phyloP scores from a whole-genome alignment of 192 early-diverging fungal species.

The Coemansia umbellata region DNA sequence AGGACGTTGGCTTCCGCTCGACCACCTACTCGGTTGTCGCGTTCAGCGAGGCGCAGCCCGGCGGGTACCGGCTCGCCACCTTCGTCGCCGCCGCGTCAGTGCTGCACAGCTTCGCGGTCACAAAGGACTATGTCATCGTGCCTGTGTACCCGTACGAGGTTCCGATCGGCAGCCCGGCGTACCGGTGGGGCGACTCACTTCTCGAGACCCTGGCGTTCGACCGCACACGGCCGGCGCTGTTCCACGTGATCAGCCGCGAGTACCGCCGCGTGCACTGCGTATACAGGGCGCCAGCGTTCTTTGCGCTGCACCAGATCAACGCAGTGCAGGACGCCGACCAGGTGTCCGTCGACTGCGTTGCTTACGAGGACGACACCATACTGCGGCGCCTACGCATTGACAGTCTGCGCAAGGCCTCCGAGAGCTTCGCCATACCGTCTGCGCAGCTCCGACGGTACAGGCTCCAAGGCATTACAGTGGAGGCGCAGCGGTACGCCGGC shows the following conservation, averaged over 20 bases:
- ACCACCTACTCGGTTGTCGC: constrained; percentile 68
- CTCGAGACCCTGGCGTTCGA: constrained; percentile 68
- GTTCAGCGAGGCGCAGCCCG: constrained; percentile 57
- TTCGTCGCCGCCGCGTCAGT: constrained; percentile 64
- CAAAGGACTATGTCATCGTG: constrained; percentile 68
- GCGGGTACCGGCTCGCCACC: constrained; percentile 59
- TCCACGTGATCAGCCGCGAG: constrained; percentile 72
- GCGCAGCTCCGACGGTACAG: constrained; percentile 62
- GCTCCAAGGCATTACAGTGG: constrained; percentile 57
- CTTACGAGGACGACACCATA: constrained; percentile 60
- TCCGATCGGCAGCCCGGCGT: constrained; percentile 60
- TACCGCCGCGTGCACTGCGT: constrained; percentile 62
- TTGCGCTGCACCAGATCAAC: constrained; percentile 70
- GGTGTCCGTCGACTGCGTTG: constrained; percentile 59
- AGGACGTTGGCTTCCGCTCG: constrained; percentile 66
- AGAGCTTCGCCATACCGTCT: constrained; percentile 38
- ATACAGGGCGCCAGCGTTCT: constrained; percentile 60
- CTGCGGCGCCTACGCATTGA: constrained; percentile 57
- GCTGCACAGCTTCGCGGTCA: constrained; percentile 74
- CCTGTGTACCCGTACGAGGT: constrained; percentile 62
- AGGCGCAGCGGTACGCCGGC: constrained; percentile 54
- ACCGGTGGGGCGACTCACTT: constrained; percentile 68
- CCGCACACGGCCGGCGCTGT: constrained; percentile 53
- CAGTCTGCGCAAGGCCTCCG: constrained; percentile 50
- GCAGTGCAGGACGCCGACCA: constrained; percentile 67